Base-by-base conservation (phyloP, 192 early-diverging fungal genomes). In the Umbelopsis sp. region DNA sequence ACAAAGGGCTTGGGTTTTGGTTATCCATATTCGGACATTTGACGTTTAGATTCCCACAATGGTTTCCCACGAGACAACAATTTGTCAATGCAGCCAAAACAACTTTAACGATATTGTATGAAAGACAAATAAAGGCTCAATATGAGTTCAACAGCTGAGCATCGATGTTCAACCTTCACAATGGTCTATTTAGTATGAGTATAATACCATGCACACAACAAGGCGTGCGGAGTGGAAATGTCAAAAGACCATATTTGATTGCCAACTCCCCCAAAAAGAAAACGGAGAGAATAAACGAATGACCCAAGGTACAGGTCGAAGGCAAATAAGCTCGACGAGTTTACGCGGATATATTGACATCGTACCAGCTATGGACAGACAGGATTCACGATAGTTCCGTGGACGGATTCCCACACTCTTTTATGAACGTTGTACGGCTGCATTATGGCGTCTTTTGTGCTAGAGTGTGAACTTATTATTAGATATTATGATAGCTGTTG, bases 21-120 rank as follows among this genome's bases (percentile, higher is more conserved):
- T 27, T 35, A 16, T n/a, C 55, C 55, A 61, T 61, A 61, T n/a
- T 25, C 55, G 55, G 55, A 61, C 55, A 61, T 61, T 61, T 61
- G 55, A 61, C 55, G 55, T 61, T 61, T 61, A 35, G 27, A 30
- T 61, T 61, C 55, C 55, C 55, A 61, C 55, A 23, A 23, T 61
- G 30, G 33, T 61, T 41, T 61, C 55, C 55, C 55, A 61, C 55
- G 55, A 61, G 55, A 61, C 13, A 25, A 55, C 55, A 61, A 61
- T 35, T 61, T 61, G 55, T 61, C 55, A 61, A 41, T 41, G 37
- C 37, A 41, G 37, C 37, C 5, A 41, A 41, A 41, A 41, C 37
- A 30, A 41, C 37, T 41, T 9, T 6, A 41, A 41, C 10, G 7
- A 41, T 4, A 41, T 41, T 41, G 37, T 41, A 41, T 41, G 37